These are phyloP conservation scores for Morella rubra DNA, from an alignment of 306 rosid species.

Conservation along the genomic window DNA sequence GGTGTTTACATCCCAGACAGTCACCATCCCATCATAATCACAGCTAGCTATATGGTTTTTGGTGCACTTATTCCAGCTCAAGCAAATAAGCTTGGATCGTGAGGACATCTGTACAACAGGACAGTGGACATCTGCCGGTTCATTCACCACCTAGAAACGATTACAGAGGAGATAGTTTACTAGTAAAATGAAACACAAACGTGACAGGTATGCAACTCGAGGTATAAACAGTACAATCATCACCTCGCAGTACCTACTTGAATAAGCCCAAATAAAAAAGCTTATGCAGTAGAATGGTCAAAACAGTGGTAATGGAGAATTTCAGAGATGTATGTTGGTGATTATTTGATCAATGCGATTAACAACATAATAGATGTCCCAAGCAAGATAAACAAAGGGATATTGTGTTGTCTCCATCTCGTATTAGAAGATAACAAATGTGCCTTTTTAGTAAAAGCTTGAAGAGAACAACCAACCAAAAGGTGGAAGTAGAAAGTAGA, in stretches of 20 bases:
- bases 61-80: constrained; percentile 93
- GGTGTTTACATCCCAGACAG: constrained; percentile 93
- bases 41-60: constrained; percentile 96
- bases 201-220: background rate
- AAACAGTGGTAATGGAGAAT: background rate
- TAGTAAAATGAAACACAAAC: background rate
- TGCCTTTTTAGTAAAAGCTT: background rate
- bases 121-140: constrained; percentile 80
- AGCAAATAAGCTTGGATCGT: constrained; percentile 93
- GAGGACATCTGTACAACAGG: constrained; percentile 95
- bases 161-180: constrained; percentile 14
- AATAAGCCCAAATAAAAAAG: background rate
- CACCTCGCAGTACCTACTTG: background rate
- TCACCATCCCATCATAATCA: constrained; percentile 94
- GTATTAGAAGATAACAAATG: background rate
- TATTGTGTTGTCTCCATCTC: background rate
- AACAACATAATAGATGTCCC: background rate
- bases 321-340: background rate
- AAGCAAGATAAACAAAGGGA: background rate
- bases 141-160: constrained; percentile 77
- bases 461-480: background rate
- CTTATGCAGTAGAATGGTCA: background rate
- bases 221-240: too few relatives aligned
- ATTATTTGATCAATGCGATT: background rate
- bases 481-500: background rate